These are phyloP conservation scores for Gnomoniopsis sp. DNA, from an alignment of 2,329 filamentous ascomycete species.

Conservation along the genomic window DNA sequence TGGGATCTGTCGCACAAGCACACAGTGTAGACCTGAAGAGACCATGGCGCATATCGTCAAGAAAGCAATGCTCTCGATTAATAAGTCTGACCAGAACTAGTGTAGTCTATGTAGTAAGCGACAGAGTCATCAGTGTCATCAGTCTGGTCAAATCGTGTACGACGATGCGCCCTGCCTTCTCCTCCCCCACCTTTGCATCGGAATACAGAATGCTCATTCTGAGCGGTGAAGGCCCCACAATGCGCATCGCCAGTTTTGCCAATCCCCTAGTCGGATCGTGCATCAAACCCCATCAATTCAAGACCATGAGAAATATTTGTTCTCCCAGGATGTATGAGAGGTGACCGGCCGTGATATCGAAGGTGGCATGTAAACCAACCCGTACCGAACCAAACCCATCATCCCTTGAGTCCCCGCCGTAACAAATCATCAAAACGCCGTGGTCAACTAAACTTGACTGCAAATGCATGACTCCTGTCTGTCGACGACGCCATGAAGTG, in stretches of 20 bases:
- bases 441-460: not conserved
- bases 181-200: not conserved
- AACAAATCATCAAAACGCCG: not conserved
- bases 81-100: not conserved
- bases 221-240: too few species aligned
- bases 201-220: not conserved
- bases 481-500: not conserved
- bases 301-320: not conserved
- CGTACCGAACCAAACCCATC: not conserved
- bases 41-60: not conserved
- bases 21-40: not conserved
- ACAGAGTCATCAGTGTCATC: not conserved
- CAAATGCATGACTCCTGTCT: slow-evolving; percentile 2
- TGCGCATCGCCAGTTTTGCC: not conserved
- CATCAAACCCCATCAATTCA: not conserved
- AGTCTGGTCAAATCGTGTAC: not conserved
- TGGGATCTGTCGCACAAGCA: not conserved
- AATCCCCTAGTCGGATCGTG: not conserved
- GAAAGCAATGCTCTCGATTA: not conserved
- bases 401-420: not conserved
- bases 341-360: not conserved
- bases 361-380: not conserved
- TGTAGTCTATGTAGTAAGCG: not conserved
- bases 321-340: not conserved
- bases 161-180: not conserved